phyloP scores from a whole-genome alignment of 371 early-diverging fungal species.

The Choanephora cucurbitarum region DNA sequence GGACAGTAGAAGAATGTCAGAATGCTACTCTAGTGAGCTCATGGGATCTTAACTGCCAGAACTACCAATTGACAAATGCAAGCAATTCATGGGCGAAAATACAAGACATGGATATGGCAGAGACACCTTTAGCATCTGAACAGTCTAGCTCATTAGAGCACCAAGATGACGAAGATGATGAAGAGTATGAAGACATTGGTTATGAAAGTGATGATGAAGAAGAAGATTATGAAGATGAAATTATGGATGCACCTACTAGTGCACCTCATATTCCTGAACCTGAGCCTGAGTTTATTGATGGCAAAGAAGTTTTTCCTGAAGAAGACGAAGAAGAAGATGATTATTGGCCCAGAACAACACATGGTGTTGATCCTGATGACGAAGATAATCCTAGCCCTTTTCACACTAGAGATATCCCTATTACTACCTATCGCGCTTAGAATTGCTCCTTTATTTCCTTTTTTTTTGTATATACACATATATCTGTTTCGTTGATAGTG shows the following conservation, averaged over 20 bases:
- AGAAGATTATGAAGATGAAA: conserved; percentile 7
- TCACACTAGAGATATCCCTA: conserved; percentile 12
- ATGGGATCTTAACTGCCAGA: conserved; percentile 20
- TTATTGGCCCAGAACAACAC: conserved; percentile 23
- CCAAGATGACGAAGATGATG: conserved; percentile 6
- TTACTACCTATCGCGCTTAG: conserved; percentile 2
- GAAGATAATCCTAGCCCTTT: conserved; percentile 10
- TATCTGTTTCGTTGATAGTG: too few species aligned
- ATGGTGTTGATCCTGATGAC: conserved; percentile 22
- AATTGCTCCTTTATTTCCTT: too few species aligned
- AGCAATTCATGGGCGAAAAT: neutral
- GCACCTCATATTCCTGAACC: conserved; percentile 16
- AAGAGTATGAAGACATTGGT: conserved; percentile 2
- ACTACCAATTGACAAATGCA: neutral
- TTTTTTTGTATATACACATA: too few species aligned
- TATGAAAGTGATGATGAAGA: neutral
- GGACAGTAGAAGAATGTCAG: conserved; percentile 20
- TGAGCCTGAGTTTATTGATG: conserved; percentile 24
- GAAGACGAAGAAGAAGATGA: conserved; percentile 33
- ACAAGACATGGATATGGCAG: neutral
- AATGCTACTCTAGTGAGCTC: conserved; percentile 7
- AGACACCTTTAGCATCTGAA: neutral
- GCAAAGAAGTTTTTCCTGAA: conserved; percentile 16
- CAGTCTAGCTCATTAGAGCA: neutral
- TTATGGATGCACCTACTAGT: conserved; percentile 16